Evolutionary conservation across 352 stramenopile species (phyloP).

Genomic region (Globisporangium megalacanthum): DNA sequence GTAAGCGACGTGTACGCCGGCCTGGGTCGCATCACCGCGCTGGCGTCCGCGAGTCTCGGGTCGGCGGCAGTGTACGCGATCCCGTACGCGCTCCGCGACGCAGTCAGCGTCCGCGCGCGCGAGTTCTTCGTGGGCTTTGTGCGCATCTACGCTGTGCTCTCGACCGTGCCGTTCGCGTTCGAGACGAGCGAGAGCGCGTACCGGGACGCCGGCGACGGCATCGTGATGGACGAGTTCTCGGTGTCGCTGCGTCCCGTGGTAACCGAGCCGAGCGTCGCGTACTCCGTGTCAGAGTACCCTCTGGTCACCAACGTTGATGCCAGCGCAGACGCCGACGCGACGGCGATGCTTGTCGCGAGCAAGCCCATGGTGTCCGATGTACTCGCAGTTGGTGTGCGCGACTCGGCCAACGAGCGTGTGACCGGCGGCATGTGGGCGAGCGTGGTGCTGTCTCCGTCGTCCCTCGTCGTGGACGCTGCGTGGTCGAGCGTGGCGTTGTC

Average conservation of each 20-base stretch:
- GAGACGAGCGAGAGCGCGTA: constrained; percentile 24
- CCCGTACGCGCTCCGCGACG: constrained; percentile 24
- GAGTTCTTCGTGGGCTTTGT: constrained; percentile 28
- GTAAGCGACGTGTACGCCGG: constrained; percentile 38
- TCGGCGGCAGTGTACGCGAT: constrained; percentile 26
- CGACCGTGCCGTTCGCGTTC: constrained; percentile 39
- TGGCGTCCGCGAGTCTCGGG: constrained; percentile 15
- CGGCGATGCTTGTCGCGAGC: constrained; percentile 12
- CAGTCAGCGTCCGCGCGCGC: constrained; percentile 22
- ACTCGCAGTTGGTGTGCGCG: constrained; percentile 5
- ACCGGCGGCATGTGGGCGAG: constrained; percentile 16
- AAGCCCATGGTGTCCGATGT: constrained; percentile 20
- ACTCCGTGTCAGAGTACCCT: constrained; percentile 6
- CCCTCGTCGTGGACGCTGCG: constrained; percentile 1
- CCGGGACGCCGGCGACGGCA: constrained; percentile 23
- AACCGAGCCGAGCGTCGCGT: constrained; percentile 7
- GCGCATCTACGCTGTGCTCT: constrained; percentile 34
- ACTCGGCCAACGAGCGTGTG: constrained; percentile 11
- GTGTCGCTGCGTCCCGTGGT: constrained; percentile 25
- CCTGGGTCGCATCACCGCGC: constrained; percentile 11
- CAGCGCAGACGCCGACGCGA: background rate
- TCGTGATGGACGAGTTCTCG: constrained; percentile 33
- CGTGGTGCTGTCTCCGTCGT: constrained; percentile 6
- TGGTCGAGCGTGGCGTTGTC: constrained; percentile 5
- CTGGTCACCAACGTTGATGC: no score